Evolutionary conservation across 2,329 filamentous ascomycete genomes (phyloP), one percentile per base, ranked within the genome.

Genomic region (Epichloe gansuensis): DNA sequence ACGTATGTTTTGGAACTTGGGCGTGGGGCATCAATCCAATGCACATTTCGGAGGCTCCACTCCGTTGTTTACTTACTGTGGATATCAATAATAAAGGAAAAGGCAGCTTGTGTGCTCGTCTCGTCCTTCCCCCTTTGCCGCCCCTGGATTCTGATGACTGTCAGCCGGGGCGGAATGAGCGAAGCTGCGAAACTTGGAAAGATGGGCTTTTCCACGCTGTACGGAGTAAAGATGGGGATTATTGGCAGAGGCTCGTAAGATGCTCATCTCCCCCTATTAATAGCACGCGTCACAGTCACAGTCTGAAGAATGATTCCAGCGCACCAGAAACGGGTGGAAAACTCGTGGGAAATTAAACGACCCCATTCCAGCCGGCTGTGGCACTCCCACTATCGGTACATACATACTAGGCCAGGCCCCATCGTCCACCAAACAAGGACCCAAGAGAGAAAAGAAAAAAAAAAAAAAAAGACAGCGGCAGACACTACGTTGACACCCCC

Each of bases 301-400:
- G 47, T 37, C 23, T 23, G 23, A 23, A 23, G 23, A 23, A 23
- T 23, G 3, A 23, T 23, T 3, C 23, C 23, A 23, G 23, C 3
- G 23, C 23, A 23, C 23, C 3, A 23, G 23, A 23, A 23, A 23
- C 23, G 23, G 23, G 23, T 23, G 23, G 23, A 31, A 31, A 9
- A 9, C 28, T 31, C 46, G 35, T 34, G 46, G 49, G 49, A 54
- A 52, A 54, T 52, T 52, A 39, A 37, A 46, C 31, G 49, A 23
- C 52, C 31, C 49, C 28, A 37, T 8, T 46, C 34, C 13, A 52
- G 44, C 48, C 43, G 48, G 44, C 45, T 54, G 48, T 51, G 45
- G 49, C 52, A 44, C 48, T 39, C 41, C 23, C 21, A 51, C 49
- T 49, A 51, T 54, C 52, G 48, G 45, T 48, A 45, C 9, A n/a